Conservation (phyloP, 2,329 filamentous ascomycete genomes). For the Colletotrichum viniferum region DNA sequence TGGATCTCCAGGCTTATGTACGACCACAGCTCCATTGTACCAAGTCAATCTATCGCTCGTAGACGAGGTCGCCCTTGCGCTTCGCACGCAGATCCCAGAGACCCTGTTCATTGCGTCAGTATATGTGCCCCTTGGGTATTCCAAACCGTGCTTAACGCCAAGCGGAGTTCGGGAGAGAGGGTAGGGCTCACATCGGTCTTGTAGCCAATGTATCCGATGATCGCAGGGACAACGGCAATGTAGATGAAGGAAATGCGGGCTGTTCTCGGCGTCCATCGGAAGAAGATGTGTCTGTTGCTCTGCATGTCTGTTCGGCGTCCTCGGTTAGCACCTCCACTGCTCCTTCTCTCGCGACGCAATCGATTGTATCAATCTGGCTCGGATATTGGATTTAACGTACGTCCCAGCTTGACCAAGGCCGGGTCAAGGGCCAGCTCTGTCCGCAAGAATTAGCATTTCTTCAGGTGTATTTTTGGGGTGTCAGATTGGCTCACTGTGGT, state of each 20-base stretch:
- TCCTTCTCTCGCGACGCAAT: neutral
- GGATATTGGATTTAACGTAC: constrained; percentile 37
- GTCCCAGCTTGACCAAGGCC: constrained; percentile 48
- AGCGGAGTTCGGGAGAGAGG: neutral
- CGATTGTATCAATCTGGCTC: neutral
- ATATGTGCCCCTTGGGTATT: neutral
- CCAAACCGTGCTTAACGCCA: too few species aligned
- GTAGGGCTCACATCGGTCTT: constrained; percentile 76
- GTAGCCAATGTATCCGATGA: constrained; percentile 75
- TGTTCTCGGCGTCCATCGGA: constrained; percentile 88
- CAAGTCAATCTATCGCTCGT: constrained; percentile 67
- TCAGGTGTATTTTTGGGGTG: neutral
- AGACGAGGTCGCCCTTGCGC: constrained; percentile 82
- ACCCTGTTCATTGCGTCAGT: constrained; percentile 61
- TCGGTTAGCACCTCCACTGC: constrained; percentile 23
- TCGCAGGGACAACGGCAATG: constrained; percentile 71
- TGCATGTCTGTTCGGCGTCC: constrained; percentile 69
- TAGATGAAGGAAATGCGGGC: constrained; percentile 82
- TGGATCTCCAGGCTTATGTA: constrained; percentile 41
- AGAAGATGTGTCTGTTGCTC: constrained; percentile 88
- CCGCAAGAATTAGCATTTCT: neutral
- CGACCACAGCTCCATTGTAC: constrained; percentile 27
- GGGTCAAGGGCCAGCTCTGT: constrained; percentile 52
- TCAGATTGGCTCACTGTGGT: constrained; percentile 20
- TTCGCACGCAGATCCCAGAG: constrained; percentile 87